These are phyloP conservation scores for Bromus sterilis DNA, from an alignment of 176 grass and related monocot species.

Conservation along the genomic window DNA sequence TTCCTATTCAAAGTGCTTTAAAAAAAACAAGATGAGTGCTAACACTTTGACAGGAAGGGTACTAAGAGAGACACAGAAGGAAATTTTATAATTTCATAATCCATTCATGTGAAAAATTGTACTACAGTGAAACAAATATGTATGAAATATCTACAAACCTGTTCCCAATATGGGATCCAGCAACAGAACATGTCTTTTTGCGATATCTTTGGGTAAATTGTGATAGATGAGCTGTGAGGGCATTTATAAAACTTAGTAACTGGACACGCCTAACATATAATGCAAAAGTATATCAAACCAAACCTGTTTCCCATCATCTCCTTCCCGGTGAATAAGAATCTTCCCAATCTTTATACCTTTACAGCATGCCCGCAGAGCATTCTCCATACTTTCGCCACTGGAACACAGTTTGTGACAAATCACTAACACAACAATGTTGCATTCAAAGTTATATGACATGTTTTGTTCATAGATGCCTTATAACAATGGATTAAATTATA, in stretches of 20 bases:
- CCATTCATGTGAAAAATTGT: background rate
- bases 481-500: background rate
- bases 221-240: conserved; percentile 87
- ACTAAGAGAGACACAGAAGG: background rate
- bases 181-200: conserved; percentile 90
- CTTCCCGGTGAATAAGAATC: conserved; percentile 75
- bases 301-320: conserved; percentile 77
- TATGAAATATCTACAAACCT: conserved; percentile 51
- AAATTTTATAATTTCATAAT: background rate
- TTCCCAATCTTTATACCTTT: conserved; percentile 83
- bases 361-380: conserved; percentile 63
- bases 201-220: conserved; percentile 30
- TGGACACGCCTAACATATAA: conserved; percentile 14
- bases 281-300: conserved; percentile 30
- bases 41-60: background rate
- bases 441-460: background rate
- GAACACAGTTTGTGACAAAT: conserved; percentile 12
- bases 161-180: conserved; percentile 97
- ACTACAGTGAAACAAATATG: background rate
- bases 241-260: conserved; percentile 9
- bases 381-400: conserved; percentile 92
- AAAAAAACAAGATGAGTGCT: background rate
- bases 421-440: background rate
- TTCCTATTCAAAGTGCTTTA: background rate
- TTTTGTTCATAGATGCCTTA: conserved; percentile 11